Base-by-base conservation (phyloP, 805 yeast species). In the Suhomyces emberorum region DNA sequence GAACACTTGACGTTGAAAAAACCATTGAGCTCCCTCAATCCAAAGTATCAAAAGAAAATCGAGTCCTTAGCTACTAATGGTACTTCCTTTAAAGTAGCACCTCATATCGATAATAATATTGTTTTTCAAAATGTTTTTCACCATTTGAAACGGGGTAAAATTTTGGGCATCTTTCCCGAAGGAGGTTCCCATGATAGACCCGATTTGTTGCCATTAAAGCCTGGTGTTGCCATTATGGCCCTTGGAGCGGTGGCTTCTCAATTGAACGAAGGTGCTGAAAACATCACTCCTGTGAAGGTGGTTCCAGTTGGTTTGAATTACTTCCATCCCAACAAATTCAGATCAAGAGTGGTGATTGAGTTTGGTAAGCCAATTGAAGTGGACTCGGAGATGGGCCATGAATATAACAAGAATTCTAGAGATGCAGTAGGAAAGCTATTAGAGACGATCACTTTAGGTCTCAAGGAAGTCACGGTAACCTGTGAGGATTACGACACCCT, bases 201-300 rank as follows among this genome's bases (percentile, higher is more conserved):
- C 3, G 65, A 62, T 31, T 57, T 67, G 34, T 52, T 66, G 27
- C 72, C 72, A 12, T 52, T 67, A 39, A 67, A 66, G 38, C 70
- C 72, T 0, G 72, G 72, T 1, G 72, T 67, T 16, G 72, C 72
- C 3, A 60, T 67, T 12, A 67, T 67, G 72, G 72, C 71, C 0
- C 42, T 67, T 18, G 72, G 72, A 2, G 65, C 72, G 1, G 58
- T 59, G 8, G 61, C 65, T 1, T 47, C 61, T 4, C 43, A 42
- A 22, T 32, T 48, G 20, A 51, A 48, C 6, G 40, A 50, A 5
- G 54, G 47, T 15, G 56, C 54, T 2, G 29, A 44, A 14, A 21
- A 30, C 8, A 33, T 39, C 16, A 32, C 37, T 3, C 43, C 45
- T 3, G 59, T 67, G 7, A 56, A 51, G 32, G 53, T 67, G 17